These are phyloP conservation scores for Actinomucor elegans DNA, from an alignment of 371 early-diverging fungal genomes.

Conservation along the genomic window DNA sequence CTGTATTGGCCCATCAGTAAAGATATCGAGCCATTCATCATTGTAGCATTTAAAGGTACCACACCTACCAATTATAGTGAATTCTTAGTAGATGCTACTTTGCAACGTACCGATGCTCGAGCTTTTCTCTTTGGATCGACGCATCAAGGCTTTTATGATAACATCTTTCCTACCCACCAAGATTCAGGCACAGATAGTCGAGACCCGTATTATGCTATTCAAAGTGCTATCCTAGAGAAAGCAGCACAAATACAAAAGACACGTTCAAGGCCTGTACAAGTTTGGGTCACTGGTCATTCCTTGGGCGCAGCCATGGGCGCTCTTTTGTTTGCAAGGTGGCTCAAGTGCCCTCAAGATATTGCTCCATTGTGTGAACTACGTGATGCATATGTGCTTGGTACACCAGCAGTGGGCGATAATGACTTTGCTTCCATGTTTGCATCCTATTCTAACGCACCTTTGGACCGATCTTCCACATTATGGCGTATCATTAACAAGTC, in stretches of 20 bases:
- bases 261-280: constrained; percentile 30
- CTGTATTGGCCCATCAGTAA: constrained; percentile 15
- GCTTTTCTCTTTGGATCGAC: constrained; percentile 37
- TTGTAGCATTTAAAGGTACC: constrained; percentile 51
- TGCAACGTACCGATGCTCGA: constrained; percentile 42
- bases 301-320: constrained; percentile 51
- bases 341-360: constrained; percentile 37
- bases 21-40: constrained; percentile 35
- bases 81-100: constrained; percentile 38
- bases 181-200: constrained; percentile 20
- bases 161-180: constrained; percentile 26
- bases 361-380: constrained; percentile 29
- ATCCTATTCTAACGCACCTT: constrained; percentile 27
- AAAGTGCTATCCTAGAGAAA: constrained; percentile 32
- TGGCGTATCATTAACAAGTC: constrained; percentile 42
- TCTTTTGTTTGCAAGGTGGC: constrained; percentile 45
- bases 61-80: constrained; percentile 43
- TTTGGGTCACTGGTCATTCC: constrained; percentile 57
- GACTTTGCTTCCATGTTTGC: constrained; percentile 44
- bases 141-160: constrained; percentile 45
- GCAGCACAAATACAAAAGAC: constrained; percentile 25
- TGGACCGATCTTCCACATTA: constrained; percentile 19
- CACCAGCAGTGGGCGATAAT: constrained; percentile 47
- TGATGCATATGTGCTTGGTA: constrained; percentile 46
- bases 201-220: constrained; percentile 48